A percentile compares a stretch with the other conserved stretches of the same genome.
Evolutionary conservation across 2,329 filamentous ascomycete species (phyloP).

Genomic region (Leptographium wingfieldii): DNA sequence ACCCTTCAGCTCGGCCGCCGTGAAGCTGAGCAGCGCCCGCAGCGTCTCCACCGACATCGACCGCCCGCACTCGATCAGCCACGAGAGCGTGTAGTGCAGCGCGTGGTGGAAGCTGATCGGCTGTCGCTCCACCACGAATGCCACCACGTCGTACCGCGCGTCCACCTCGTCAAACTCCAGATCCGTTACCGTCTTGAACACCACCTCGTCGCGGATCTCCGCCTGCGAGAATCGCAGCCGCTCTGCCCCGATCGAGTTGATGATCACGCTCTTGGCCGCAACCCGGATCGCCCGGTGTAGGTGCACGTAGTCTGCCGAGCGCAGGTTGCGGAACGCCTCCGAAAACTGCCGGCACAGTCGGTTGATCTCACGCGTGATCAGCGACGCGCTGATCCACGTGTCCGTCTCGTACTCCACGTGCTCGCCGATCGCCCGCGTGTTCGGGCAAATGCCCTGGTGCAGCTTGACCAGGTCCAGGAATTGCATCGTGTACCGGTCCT

Average conservation of each 20-base stretch:
- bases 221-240: constrained; percentile 70
- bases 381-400: constrained; percentile 90
- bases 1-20: constrained; percentile 54
- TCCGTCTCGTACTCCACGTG: constrained; percentile 98
- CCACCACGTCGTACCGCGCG: constrained; percentile 55
- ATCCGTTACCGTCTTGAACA: constrained; percentile 64
- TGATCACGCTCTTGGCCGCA: constrained; percentile 70
- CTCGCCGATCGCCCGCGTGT: constrained; percentile 79
- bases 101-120: constrained; percentile 96
- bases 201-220: constrained; percentile 77
- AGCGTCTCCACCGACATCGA: constrained; percentile 57
- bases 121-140: constrained; percentile 78
- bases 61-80: constrained; percentile 84
- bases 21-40: constrained; percentile 57
- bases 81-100: constrained; percentile 89
- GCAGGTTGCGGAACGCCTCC: constrained; percentile 65
- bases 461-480: constrained; percentile 93
- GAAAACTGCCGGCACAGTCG: constrained; percentile 79
- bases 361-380: constrained; percentile 92
- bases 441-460: constrained; percentile 94
- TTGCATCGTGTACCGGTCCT: constrained; percentile 80
- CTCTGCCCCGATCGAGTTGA: constrained; percentile 84
- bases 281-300: constrained; percentile 61
- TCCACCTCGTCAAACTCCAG: constrained; percentile 64
- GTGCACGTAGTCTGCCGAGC: constrained; percentile 49